phyloP scores from a whole-genome alignment of 768 basidiomycete genomes.

The Tylopilus sp. region DNA sequence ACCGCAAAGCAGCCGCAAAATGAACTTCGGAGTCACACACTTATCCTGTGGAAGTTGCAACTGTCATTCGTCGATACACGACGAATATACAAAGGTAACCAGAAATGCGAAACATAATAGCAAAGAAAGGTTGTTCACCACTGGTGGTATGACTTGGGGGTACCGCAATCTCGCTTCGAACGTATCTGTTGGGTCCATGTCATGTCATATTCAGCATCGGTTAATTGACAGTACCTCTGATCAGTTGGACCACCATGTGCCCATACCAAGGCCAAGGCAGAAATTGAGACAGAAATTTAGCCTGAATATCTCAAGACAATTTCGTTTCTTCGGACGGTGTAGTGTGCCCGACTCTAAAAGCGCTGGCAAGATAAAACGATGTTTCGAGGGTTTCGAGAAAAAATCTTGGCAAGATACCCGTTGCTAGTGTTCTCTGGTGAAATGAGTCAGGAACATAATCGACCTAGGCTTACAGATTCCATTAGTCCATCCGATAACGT shows the following conservation, averaged over 20 bases:
- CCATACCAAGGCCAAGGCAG: background rate
- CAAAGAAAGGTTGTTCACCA: too few relatives aligned
- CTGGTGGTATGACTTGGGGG: background rate
- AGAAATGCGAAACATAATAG: background rate
- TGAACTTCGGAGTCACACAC: conserved; percentile 9
- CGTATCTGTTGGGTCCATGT: conserved; percentile 1
- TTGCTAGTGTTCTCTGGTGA: background rate
- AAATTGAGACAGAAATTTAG: too few relatives aligned
- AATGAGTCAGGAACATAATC: background rate
- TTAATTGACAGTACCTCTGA: conserved; percentile 18
- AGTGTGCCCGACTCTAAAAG: background rate
- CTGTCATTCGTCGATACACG: conserved; percentile 1
- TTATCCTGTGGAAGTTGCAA: conserved; percentile 1
- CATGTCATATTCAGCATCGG: conserved; percentile 3
- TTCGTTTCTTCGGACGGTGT: background rate
- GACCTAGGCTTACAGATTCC: background rate
- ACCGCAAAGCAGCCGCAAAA: conserved; percentile 1
- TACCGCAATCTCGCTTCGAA: background rate
- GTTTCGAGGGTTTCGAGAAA: background rate
- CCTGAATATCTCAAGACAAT: background rate
- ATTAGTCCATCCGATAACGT: conserved; percentile 4
- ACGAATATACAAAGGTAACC: conserved; percentile 2
- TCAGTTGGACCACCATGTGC: conserved; percentile 1
- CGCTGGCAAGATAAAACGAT: background rate
- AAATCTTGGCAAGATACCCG: conserved; percentile 1